Evolutionary conservation across 768 basidiomycete species (phyloP), one percentile per base, ranked within the genome.

Genomic region (Suillus bovinus): DNA sequence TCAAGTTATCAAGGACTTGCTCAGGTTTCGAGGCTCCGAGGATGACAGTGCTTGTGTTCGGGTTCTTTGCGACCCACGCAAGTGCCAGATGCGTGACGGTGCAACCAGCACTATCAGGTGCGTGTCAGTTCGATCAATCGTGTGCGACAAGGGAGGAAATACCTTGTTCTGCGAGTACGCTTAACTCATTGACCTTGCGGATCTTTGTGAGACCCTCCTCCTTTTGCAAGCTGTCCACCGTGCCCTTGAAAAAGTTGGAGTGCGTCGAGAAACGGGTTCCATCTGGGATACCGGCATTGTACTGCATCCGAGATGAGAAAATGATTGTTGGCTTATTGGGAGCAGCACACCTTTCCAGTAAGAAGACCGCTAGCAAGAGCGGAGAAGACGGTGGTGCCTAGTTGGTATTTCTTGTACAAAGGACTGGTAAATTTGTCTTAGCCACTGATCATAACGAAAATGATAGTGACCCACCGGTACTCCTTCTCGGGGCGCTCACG

Each of bases 401-500:
- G 74, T 10, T 79, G 78, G 71, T 91, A 88, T 68, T 89, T 88
- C 68, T 80, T 76, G 76, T 90, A 92, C 46, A 90, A 72, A 14
- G 83, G 82, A 20, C 86, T 86, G n/a, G 36, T 52, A 47, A 60
- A 27, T 27, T 27, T 17, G 57, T 16, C 31, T 69, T 57, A 47
- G 59, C 49, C 20, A 27, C n/a, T 20, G 41, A 38, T 55, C 49
- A 50, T 27, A 33, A 49, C 0, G 16, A 27, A 63, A 14, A 66
- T 29, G 34, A 34, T 41, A 11, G 33, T 9, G 20, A 71, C 81
- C 65, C 67, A 86, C 83, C 76, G 79, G 74, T 90, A 93, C 79
- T 93, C 91, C 68, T 84, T 84, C 77, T 94, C 93, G n/a, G 91
- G 86, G 17, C 87, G 82, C 65, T 93, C 88, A 22, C 91, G 86